phyloP scores from a whole-genome alignment of 768 basidiomycete genomes.

The Tricholoma furcatifolium region DNA sequence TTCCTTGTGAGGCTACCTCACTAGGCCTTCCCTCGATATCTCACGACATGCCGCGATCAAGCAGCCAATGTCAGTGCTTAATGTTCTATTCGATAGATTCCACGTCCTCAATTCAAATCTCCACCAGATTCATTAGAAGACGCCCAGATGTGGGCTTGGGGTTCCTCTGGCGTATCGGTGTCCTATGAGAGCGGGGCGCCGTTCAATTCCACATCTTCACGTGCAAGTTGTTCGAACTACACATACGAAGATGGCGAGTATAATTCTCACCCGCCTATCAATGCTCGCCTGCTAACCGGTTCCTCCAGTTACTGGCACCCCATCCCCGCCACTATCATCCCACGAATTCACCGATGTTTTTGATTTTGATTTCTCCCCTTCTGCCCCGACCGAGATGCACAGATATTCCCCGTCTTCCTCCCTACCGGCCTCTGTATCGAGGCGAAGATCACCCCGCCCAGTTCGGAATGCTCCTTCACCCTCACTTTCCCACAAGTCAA shows the following conservation, averaged over 20 bases:
- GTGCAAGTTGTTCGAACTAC: constrained; percentile 28
- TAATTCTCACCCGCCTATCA: neutral
- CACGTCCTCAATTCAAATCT: neutral
- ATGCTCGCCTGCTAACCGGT: neutral
- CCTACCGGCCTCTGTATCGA: constrained; percentile 8
- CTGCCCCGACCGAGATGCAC: constrained; percentile 24
- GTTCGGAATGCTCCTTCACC: constrained; percentile 8
- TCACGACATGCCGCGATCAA: neutral
- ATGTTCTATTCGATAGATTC: neutral
- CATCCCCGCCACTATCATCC: constrained; percentile 29
- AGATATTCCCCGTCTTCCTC: constrained; percentile 11
- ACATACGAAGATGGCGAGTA: constrained; percentile 32
- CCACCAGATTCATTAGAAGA: constrained; percentile 1
- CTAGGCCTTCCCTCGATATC: neutral
- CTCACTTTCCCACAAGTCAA: constrained; percentile 18
- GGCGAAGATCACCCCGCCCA: constrained; percentile 13
- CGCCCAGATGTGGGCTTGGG: constrained; percentile 8
- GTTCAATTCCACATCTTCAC: constrained; percentile 4
- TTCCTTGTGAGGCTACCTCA: neutral
- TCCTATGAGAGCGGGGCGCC: neutral
- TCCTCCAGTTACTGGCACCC: constrained; percentile 20
- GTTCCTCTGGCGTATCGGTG: neutral
- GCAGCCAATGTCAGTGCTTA: constrained; percentile 1
- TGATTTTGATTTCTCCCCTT: constrained; percentile 30
- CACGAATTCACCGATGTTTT: constrained; percentile 31